Evolutionary conservation across 2,329 filamentous ascomycete genomes (phyloP).

Genomic region (Ophiostoma sp.): DNA sequence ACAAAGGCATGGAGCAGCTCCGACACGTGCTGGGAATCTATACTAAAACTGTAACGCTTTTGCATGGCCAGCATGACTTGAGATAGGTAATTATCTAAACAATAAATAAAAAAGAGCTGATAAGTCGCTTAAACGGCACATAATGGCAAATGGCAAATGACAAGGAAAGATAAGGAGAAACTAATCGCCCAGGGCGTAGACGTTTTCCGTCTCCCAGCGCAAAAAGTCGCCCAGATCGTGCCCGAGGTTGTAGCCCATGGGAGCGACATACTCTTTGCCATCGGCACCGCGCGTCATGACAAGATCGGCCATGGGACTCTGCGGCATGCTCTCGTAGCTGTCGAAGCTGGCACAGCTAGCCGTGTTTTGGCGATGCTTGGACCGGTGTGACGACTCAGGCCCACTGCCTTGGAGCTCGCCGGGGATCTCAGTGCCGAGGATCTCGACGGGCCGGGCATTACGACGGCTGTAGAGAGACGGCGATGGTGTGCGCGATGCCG

Average conservation of each 20-base stretch:
- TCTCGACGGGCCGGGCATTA: not conserved
- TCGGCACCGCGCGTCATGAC: slow-evolving; percentile 38
- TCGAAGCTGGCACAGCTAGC: slow-evolving; percentile 27
- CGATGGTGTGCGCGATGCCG: slow-evolving; percentile 17
- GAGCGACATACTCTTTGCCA: slow-evolving; percentile 36
- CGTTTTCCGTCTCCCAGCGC: slow-evolving; percentile 51
- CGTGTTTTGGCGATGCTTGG: slow-evolving; percentile 1
- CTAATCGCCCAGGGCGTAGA: slow-evolving; percentile 32
- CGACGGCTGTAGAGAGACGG: slow-evolving; percentile 2
- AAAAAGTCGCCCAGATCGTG: slow-evolving; percentile 56
- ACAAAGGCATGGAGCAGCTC: not conserved
- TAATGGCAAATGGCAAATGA: not conserved
- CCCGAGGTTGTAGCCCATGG: slow-evolving; percentile 57
- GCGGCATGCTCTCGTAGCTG: slow-evolving; percentile 43
- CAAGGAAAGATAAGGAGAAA: not conserved
- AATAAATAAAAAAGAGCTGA: not conserved
- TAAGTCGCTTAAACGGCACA: no score
- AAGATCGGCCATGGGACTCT: slow-evolving; percentile 47
- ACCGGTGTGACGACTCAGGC: not conserved
- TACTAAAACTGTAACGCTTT: not conserved
- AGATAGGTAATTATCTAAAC: not conserved
- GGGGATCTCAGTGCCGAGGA: slow-evolving; percentile 1
- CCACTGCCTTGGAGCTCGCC: slow-evolving; percentile 1
- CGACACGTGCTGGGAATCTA: not conserved
- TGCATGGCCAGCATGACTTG: slow-evolving; percentile 5